Evolutionary conservation across 192 early-diverging fungal species (phyloP), one percentile per base, ranked within the genome.

Genomic region (Mortierella alpina): DNA sequence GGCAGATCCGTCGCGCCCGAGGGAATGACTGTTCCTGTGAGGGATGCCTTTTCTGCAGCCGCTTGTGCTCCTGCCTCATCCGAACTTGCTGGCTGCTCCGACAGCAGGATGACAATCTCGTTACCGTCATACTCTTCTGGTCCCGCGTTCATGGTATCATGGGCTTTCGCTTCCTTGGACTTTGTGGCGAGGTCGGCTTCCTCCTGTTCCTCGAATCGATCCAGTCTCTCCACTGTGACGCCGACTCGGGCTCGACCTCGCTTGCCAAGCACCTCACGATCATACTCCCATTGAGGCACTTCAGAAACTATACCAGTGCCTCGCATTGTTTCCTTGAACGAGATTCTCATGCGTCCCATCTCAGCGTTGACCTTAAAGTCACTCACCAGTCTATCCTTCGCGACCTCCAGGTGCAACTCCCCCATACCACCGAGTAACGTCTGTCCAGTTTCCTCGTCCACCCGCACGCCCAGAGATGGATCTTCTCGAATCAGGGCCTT

Each of bases 321-420:
- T 23, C 83, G 78, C 51, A 88, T 82, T 7, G 88, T 93, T 66
- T 99, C 97, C 59, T 96, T 88, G 79, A 95, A 98, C 22, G 91
- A 89, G 63, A 99, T 96, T 44, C 91, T 86, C 86, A 98, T 93
- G 44, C 86, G 84, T 11, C 97, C 97, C 80, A 98, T 91, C 18
- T 91, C 87, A 14, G 92, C 92, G 31, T 91, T 90, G 62, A 93
- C 90, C 63, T 91, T 90, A 72, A 94, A 91, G 39, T 92, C 92
- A 40, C 91, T 91, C n/a, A 92, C 47, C 23, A 99, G 82, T n/a
- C 96, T 83, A 45, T 96, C 95, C 50, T 90, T 90, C 13, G 95
- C 90, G 15, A 98, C 92, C 67, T 98, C 97, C 41, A 98, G 76
- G 75, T 98, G 97, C 59, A 98, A 85, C 70, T 97, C 97, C 8